Evolutionary conservation across 228 moss, liverwort and hornwort species (phyloP).

Genomic region (Sphagnum magellanicum): DNA sequence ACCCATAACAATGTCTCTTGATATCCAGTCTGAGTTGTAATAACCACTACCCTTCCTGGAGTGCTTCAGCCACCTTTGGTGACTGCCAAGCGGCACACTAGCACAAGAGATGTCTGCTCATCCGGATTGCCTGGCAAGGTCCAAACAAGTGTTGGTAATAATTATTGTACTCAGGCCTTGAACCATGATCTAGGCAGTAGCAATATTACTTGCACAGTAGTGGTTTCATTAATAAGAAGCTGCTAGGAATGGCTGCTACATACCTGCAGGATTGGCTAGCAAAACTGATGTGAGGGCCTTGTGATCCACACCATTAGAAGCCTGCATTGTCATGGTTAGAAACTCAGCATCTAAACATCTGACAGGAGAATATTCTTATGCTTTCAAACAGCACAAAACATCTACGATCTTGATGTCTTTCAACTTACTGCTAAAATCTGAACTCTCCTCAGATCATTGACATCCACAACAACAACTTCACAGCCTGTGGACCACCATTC

Average conservation of each 20-base stretch:
- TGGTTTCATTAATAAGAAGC: no score
- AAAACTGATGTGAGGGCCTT: slow-evolving; percentile 60
- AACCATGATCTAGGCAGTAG: not conserved
- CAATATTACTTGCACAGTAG: not conserved
- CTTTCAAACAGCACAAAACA: not conserved
- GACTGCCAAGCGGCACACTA: slow-evolving; percentile 37
- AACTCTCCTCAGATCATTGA: slow-evolving; percentile 84
- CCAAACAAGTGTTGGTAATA: not conserved
- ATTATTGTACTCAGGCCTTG: not conserved
- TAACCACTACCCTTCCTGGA: no score
- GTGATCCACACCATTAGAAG: slow-evolving; percentile 74
- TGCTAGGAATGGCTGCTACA: not conserved
- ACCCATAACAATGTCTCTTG: no score
- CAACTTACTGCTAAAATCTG: slow-evolving; percentile 79
- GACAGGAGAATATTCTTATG: not conserved
- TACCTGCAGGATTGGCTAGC: slow-evolving; percentile 89
- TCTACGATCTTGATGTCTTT: not conserved
- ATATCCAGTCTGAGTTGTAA: no score
- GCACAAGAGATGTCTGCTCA: slow-evolving; percentile 90
- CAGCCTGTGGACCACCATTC: slow-evolving; percentile 33
- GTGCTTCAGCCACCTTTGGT: no score
- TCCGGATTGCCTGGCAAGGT: slow-evolving; percentile 82
- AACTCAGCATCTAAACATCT: no score
- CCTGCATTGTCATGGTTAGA: no score
- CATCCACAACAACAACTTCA: slow-evolving; percentile 90